These are phyloP conservation scores for Whalleya microplaca DNA, from an alignment of 2,329 filamentous ascomycete species.

Conservation along the genomic window DNA sequence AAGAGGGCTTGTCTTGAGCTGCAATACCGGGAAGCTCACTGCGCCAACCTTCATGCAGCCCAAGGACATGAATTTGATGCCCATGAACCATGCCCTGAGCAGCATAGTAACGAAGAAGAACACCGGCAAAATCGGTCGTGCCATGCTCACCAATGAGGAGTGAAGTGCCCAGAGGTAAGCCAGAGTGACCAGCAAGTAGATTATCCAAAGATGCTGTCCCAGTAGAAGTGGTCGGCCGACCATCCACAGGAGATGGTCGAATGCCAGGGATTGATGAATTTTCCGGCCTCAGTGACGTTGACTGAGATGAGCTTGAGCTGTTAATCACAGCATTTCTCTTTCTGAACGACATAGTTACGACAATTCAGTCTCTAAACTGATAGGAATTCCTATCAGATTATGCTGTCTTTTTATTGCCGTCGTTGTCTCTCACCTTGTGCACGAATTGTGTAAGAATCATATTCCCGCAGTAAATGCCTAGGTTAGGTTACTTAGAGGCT, in stretches of 20 bases:
- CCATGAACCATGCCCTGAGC: slow-evolving; percentile 92
- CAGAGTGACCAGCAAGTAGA: slow-evolving; percentile 83
- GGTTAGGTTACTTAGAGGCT: not conserved
- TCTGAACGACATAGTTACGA: slow-evolving; percentile 58
- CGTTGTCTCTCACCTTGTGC: not conserved
- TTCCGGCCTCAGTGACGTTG: slow-evolving; percentile 40
- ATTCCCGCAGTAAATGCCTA: not conserved
- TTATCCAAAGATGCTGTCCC: slow-evolving; percentile 85
- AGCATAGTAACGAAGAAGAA: slow-evolving; percentile 84
- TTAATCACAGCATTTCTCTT: slow-evolving; percentile 60
- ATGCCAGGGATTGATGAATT: slow-evolving; percentile 54
- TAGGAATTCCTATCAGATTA: not conserved
- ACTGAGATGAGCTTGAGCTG: slow-evolving; percentile 37
- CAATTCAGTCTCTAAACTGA: not conserved
- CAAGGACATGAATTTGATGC: slow-evolving; percentile 85
- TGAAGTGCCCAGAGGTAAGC: slow-evolving; percentile 79
- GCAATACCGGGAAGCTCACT: slow-evolving; percentile 79
- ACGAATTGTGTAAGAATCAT: not conserved
- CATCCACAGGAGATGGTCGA: slow-evolving; percentile 86
- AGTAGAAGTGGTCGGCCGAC: slow-evolving; percentile 86
- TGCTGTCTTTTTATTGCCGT: not conserved
- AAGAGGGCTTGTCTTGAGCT: slow-evolving; percentile 43
- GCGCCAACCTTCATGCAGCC: slow-evolving; percentile 78
- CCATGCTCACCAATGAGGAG: slow-evolving; percentile 85
- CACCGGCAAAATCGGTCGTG: slow-evolving; percentile 90